Conservation (phyloP, 1,284 basidiomycete species). For the Fomitopsis schrenkii region DNA sequence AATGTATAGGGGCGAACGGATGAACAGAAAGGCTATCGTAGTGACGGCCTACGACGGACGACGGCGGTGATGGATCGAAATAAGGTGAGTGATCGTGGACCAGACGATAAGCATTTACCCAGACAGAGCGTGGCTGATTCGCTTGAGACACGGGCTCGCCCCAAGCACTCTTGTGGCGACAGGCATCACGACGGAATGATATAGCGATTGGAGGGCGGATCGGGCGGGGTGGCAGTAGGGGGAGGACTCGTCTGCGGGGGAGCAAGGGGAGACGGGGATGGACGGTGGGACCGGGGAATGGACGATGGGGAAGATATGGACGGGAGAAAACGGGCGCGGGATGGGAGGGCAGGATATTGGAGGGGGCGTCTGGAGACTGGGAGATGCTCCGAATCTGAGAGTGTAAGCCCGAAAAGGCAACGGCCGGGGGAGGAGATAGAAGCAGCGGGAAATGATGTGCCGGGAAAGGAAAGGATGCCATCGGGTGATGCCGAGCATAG, state of each 20-base stretch:
- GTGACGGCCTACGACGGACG: neutral
- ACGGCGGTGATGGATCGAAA: neutral
- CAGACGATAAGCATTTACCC: neutral
- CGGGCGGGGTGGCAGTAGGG: neutral
- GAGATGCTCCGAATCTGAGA: no score
- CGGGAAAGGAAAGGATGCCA: neutral
- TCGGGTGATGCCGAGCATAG: neutral
- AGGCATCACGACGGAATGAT: neutral
- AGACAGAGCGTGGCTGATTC: neutral
- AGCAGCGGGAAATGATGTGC: constrained; percentile 2
- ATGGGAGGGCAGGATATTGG: neutral
- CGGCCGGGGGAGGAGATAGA: constrained; percentile 1
- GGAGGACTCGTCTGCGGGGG: neutral
- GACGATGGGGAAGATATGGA: neutral
- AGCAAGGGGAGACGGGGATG: neutral
- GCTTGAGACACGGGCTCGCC: neutral
- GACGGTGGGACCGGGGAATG: neutral
- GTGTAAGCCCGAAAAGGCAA: neutral
- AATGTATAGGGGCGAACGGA: neutral
- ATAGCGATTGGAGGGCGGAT: neutral
- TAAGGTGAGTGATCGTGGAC: neutral
- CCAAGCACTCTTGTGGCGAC: neutral
- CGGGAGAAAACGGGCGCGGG: neutral
- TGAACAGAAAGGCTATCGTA: neutral
- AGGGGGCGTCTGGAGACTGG: neutral